phyloP scores from a whole-genome alignment of 495 filamentous ascomycete genomes.

The Trichoderma reesei region DNA sequence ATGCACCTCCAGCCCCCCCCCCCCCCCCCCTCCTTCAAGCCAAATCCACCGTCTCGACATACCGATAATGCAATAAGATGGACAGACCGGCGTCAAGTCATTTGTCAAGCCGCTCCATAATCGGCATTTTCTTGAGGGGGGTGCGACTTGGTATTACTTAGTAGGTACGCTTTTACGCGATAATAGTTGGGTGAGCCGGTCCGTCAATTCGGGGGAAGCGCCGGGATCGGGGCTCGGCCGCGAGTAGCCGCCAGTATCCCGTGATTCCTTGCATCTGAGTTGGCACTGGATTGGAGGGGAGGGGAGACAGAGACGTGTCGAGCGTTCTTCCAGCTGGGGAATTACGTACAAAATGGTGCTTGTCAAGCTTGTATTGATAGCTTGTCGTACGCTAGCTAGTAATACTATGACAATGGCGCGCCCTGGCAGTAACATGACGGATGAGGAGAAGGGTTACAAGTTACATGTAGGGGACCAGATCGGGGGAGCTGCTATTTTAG shows the following conservation, averaged over 20 bases:
- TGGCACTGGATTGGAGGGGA: neutral
- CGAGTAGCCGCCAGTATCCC: neutral
- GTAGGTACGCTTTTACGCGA: neutral
- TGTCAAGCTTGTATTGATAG: too few species aligned
- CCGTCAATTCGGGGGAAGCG: neutral
- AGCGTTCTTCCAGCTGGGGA: neutral
- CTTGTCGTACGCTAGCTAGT: too few species aligned
- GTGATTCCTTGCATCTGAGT: neutral
- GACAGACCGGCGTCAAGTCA: neutral
- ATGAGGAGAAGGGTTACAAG: neutral
- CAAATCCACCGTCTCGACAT: neutral
- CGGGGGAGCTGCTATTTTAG: neutral
- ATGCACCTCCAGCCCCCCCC: neutral
- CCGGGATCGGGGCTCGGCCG: slow-evolving; percentile 5
- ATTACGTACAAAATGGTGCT: neutral
- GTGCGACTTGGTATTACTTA: too few species aligned
- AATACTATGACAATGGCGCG: neutral
- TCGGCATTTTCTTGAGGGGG: neutral
- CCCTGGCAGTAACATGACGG: neutral
- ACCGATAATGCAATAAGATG: neutral
- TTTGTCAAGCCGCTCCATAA: slow-evolving; percentile 3
- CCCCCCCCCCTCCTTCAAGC: neutral
- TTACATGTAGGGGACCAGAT: neutral
- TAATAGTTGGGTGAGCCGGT: neutral
- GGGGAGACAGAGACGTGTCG: neutral